Base-by-base conservation (phyloP, 169 alveolate species). In the Plasmodium billcollinsi region DNA sequence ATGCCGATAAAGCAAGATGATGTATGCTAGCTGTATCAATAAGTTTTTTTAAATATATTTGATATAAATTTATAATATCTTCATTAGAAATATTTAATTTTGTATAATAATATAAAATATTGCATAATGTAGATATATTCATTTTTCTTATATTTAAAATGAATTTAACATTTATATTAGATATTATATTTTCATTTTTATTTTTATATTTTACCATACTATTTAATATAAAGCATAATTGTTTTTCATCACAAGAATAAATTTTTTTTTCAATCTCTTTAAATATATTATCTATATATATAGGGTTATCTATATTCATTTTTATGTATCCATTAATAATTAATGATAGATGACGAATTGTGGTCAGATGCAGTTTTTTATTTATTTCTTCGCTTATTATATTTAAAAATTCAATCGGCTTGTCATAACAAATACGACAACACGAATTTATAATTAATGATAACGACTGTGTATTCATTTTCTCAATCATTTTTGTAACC, bases 161-260 rank as follows among this genome's bases (percentile, higher is more conserved):
- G 33, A 83, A 52, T 49, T 83, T 83, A 26, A 74, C 47, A 49
- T 58, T 83, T 63, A 83, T 5, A 3, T 70, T 66, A 7, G 49
- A 45, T 50, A 78, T 15, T 45, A 78, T 45, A 39, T 59, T 29
- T 21, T 63, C 47, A 21, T 70, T 78, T 29, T 59, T 63, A 14
- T 61, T 29, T n/a, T 47, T 61, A 8, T 69, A 83, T 20, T 83
- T 70, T 2, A 58, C 71, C 56, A 83, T 83, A 15, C 91, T 63
- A 18, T 74, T 69, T 49, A 83, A 54, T 18, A 83, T 83, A 50
- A 83, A 83, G 29, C 86, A 14, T 11, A 83, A 54, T 63, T 70
- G 91, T 29, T 83, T 83, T 47, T 83, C 91, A 83, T 83, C 91
- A 73, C 91, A 83, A 0, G 86, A 83, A 21, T 33, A 73, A 4